Evolutionary conservation across 2,329 filamentous ascomycete species (phyloP), one percentile per base, ranked within the genome.

Genomic region (Mariannaea sp.): DNA sequence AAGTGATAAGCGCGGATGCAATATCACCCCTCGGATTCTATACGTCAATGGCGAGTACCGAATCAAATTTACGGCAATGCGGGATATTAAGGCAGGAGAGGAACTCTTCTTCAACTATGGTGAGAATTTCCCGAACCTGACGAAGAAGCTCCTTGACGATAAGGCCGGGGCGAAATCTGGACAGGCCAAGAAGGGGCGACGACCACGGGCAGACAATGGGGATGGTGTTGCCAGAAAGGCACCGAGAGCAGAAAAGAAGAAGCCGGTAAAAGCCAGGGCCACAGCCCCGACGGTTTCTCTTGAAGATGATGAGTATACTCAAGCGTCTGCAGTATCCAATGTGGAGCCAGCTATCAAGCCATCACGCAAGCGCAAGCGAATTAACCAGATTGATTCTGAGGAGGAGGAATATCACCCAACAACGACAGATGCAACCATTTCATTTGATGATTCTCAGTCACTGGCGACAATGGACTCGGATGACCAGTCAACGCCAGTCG

Each of bases 71-170:
- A 85, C 82, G 40, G 88, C 89, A 0, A 76, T 80, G 49, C 77
- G 82, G 2, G 80, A 87, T 33, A 88, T 94, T 65, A 77, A 80
- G 53, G 77, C 81, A 3, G 90, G 90, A 19, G 86, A 91, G 56
- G 90, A 94, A 70, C 74, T 95, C 1, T 88, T 91, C 67, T 95
- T 93, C 70, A 83, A 93, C 66, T 94, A 95, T 62, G 88, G 88
- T 35, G 81, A 86, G 64, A 82, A 85, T 56, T 87, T 87, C 62
- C 82, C 83, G 10, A 85, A 86, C 53, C 68, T 86, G 52, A 84
- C 71, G 5, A 73, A 74, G 67, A 75, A 75, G 59, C 61, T 74
- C 39, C 65, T 74, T 47, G 72, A 74, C 55, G 64, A 70, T 57
- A 73, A 73, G 60, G 70, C 69, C 35, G 68, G 68, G 55, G 64